A percentile compares a stretch with the other conserved stretches of the same genome.
phyloP scores from a whole-genome alignment of 495 filamentous ascomycete species.

The Pyrenopolyporus hunteri region DNA sequence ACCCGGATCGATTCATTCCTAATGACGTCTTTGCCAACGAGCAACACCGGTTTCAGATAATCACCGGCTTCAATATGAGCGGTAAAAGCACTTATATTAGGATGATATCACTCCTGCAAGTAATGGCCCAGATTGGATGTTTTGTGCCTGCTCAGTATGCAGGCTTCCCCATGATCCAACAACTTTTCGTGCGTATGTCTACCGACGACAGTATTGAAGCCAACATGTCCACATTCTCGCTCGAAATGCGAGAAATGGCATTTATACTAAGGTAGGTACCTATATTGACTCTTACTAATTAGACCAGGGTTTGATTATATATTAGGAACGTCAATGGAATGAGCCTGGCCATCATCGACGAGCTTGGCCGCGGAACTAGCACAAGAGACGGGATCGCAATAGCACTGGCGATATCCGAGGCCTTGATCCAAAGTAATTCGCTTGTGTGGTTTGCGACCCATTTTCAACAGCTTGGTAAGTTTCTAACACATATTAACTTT shows the following conservation, averaged over 20 bases:
- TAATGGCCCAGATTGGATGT: constrained; percentile 93
- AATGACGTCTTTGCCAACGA: constrained; percentile 87
- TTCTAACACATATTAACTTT: neutral
- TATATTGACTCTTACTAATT: constrained; percentile 46
- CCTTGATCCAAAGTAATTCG: constrained; percentile 74
- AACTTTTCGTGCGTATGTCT: constrained; percentile 86
- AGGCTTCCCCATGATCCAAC: constrained; percentile 76
- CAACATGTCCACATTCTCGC: constrained; percentile 90
- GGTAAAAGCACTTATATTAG: constrained; percentile 98
- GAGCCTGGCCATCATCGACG: constrained; percentile 87
- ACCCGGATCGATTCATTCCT: constrained; percentile 68
- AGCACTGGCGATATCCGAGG: constrained; percentile 87
- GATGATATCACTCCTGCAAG: constrained; percentile 77
- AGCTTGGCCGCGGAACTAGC: constrained; percentile 91
- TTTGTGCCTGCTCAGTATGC: constrained; percentile 89
- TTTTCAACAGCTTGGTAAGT: constrained; percentile 74
- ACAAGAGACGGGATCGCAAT: constrained; percentile 87
- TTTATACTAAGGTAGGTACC: constrained; percentile 74
- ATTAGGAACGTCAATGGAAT: constrained; percentile 69
- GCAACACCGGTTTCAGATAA: constrained; percentile 83
- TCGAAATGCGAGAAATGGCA: constrained; percentile 95
- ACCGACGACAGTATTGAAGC: constrained; percentile 88
- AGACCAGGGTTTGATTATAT: neutral
- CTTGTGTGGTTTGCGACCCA: constrained; percentile 94
- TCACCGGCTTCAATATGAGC: constrained; percentile 98